Base-by-base conservation (phyloP, 2,329 filamentous ascomycete species). In the Pyricularia grisea region DNA sequence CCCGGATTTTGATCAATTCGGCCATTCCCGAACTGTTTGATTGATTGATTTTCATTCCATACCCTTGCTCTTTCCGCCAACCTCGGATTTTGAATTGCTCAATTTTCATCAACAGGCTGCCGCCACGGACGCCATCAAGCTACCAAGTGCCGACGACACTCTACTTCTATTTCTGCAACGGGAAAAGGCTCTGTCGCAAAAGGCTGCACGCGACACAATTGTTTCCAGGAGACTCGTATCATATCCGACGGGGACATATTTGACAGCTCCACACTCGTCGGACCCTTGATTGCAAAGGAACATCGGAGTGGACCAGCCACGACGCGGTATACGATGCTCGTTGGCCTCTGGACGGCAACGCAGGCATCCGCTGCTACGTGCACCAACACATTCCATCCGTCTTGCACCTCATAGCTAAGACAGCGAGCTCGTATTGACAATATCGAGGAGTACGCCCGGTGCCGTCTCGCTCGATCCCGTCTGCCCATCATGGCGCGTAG, bases 401-500 rank as follows among this genome's bases (percentile, higher is more conserved):
- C 5, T 55, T 9, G 42, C 42, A 20, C 3, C 42, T 55, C 42
- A 55, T 55, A 55, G 42, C 17, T 55, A 36, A 36, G 33, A 36
- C 4, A 55, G 20, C 42, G 20, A 55, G 42, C 42, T 55, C 17
- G 20, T 55, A 20, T 55, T n/a, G 20, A n/a, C 20, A 55, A 17
- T n/a, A 55, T 68, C 28, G 66, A 60, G 28, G 20, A 33, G 66
- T 55, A 63, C 66, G 55, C 33, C 66, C 61, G 27, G 66, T 63
- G 66, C 66, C 36, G 20, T 23, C 28, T n/a, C 30, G 66, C 66
- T 33, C 28, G 50, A 30, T 25, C 4, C 31, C 28, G 20, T n/a
- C 42, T 55, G 66, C 66, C 55, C 66, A 61, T 68, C 50, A 77
- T 77, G 76, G 75, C 76, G 66, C 74, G 76, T 69, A 73, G 75